Percentiles rank a stretch among this genome's conserved stretches.
Conservation (phyloP, 176 grass and related monocot genomes). For the Miscanthus lutarioriparius region DNA sequence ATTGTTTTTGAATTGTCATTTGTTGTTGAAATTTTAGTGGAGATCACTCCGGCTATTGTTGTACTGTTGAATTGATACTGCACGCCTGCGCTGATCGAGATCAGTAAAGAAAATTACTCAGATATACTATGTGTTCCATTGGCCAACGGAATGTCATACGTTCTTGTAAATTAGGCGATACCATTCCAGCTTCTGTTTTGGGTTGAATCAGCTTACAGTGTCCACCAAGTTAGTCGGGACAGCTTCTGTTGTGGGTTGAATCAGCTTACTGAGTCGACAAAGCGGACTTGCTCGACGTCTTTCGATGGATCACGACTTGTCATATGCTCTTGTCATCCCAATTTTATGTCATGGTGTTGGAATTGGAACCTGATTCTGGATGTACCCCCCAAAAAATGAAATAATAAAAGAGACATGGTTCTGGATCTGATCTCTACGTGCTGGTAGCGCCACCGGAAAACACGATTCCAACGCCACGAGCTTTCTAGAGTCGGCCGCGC, state of each 20-base stretch:
- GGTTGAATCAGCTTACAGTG: neutral
- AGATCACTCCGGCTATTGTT: neutral
- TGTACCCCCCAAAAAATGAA: too few relatives aligned
- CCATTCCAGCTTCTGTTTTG: neutral
- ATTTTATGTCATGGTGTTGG: too few relatives aligned
- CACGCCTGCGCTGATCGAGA: neutral
- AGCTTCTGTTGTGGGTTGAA: too few relatives aligned
- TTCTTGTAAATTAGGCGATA: neutral
- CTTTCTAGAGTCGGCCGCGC: neutral
- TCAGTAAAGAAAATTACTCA: neutral
- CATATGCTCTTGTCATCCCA: too few relatives aligned
- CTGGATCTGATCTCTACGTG: neutral
- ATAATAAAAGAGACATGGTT: too few relatives aligned
- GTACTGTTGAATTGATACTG: neutral
- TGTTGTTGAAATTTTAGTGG: slow-evolving; percentile 8
- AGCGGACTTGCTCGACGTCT: too few relatives aligned
- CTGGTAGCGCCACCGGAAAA: neutral
- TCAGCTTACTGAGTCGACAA: too few relatives aligned
- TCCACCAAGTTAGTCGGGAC: too few relatives aligned
- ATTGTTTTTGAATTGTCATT: neutral
- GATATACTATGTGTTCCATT: neutral
- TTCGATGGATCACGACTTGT: too few relatives aligned
- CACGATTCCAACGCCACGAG: neutral
- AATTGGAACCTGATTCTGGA: too few relatives aligned
- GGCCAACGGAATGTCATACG: neutral